Percentiles rank a stretch among this genome's conserved stretches.
These are phyloP conservation scores for Phyllachora maydis DNA, from an alignment of 2,329 filamentous ascomycete genomes.

Conservation along the genomic window DNA sequence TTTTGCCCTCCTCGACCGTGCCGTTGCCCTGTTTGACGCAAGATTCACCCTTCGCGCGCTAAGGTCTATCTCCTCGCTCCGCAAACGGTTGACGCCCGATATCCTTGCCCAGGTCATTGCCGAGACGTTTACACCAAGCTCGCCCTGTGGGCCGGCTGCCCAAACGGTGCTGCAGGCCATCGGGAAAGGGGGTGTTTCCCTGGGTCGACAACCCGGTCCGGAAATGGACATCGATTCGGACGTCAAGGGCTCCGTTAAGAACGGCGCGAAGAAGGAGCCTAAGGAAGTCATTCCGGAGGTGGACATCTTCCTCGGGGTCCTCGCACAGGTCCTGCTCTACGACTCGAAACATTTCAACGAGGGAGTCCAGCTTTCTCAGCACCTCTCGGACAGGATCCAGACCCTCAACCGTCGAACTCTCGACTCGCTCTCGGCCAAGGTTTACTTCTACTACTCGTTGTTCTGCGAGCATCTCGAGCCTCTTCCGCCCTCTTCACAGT, in stretches of 20 bases:
- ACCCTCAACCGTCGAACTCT: slow-evolving; percentile 81
- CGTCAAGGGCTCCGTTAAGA: slow-evolving; percentile 29
- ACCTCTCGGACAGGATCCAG: slow-evolving; percentile 69
- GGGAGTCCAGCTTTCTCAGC: slow-evolving; percentile 68
- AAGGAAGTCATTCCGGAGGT: slow-evolving; percentile 75
- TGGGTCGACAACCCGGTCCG: slow-evolving; percentile 31
- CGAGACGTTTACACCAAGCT: slow-evolving; percentile 50
- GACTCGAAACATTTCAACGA: slow-evolving; percentile 65
- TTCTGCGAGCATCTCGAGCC: slow-evolving; percentile 86
- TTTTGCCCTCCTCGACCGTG: slow-evolving; percentile 78
- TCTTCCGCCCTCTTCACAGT: slow-evolving; percentile 72
- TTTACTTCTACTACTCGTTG: slow-evolving; percentile 94
- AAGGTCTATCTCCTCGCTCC: slow-evolving; percentile 85
- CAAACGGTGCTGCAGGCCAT: slow-evolving; percentile 51
- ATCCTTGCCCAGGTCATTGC: slow-evolving; percentile 64
- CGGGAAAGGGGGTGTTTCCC: slow-evolving; percentile 41
- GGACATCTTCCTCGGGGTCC: slow-evolving; percentile 72
- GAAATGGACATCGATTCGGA: slow-evolving; percentile 61
- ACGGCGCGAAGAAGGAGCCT: slow-evolving; percentile 32
- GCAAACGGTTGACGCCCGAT: slow-evolving; percentile 72
- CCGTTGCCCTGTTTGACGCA: slow-evolving; percentile 80
- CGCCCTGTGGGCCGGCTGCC: slow-evolving; percentile 40
- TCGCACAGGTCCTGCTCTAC: slow-evolving; percentile 72
- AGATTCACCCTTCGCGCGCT: slow-evolving; percentile 88
- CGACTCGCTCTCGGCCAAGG: slow-evolving; percentile 82